Evolutionary conservation across 257 asterid species (phyloP), one percentile per base, ranked within the genome.

Genomic region (Solanum piurae): DNA sequence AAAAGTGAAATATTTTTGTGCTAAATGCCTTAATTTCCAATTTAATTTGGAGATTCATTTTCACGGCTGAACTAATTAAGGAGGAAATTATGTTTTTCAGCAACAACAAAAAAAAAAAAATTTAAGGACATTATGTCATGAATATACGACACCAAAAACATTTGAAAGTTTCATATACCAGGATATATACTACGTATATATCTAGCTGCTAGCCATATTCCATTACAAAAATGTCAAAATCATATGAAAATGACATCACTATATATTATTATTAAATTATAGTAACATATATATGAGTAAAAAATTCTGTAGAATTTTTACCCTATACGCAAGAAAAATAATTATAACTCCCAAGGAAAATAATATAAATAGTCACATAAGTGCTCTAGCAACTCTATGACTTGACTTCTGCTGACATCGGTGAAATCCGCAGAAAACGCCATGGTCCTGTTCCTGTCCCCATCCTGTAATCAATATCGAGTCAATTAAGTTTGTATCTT

Each of bases 391-490:
- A 44, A 36, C 73, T 86, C 38, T 75, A 79, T 64, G n/a, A 83
- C 49, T 33, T 74, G 55, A 71, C 60, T 83, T 89, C 86, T 64
- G 38, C 69, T 18, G 85, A 88, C 85, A 86, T 83, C 20, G 68
- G 25, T 76, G 18, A 83, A 27, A 89, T 38, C 88, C 89, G 91
- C 11, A 96, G 97, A 89, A 95, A 96, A 18, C 88, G 77, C 99
- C 99, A 96, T 0, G 99, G 98, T 58, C 99, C 99, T 49, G 97
- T 94, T 68, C 97, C 98, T 8, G 97, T 94, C 83, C 97, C 98
- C 93, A 96, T 94, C 91, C 99, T 96, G 95, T 88, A 86, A 87
- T 83, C 18, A 34, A 73, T 31, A 71, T 34, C 1, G 27, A 2
- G 5, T 73, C 16, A 73, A 34, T 73, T 20, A 42, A 8, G 6